Base-by-base conservation (phyloP, 306 rosid species). In the Myrica gale region DNA sequence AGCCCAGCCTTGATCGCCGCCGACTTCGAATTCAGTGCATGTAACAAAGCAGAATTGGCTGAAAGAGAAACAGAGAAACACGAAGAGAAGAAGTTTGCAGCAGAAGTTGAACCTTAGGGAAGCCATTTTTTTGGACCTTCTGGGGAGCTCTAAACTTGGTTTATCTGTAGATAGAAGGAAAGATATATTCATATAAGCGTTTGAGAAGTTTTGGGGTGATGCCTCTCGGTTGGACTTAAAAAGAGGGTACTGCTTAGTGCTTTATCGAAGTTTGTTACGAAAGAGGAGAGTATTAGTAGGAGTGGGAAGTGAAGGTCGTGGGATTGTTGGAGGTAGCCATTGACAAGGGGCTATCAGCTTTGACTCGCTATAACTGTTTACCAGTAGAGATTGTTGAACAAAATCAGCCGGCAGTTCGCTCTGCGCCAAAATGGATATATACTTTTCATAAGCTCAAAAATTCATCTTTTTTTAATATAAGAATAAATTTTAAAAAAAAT, bases 1-100 rank as follows among this genome's bases (percentile, higher is more conserved):
- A 60, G 65, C 70, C 98, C 98, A 92, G 42, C 93, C 97, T 74
- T 37, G 51, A 0, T 56, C 23, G 8, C 81, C 96, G 1, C 93
- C 97, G 62, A 94, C 96, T 72, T 83, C 74, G 68, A 88, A 90
- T 43, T 90, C 83, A n/a, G 72, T 53, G 39, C 85, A 72, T 50
- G 66, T 85, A 9, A 79, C 84, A 50, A 66, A 9, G 47, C 68
- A 75, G 77, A 67, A 41, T 0, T 80, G 81, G 69, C 56, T 72
- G 48, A 9, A 77, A 74, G 54, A 75, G 0, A 82, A 43, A 66
- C 48, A 66, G 61, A 88, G 74, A 62, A 88, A 13, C 11, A 82
- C 55, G 75, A 80, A 81, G 23, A 82, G 66, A 19, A 81, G 17
- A 32, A 74, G 7, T 71, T 78, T 73, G 83, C 16, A 65, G 62